Evolutionary conservation across 257 asterid species (phyloP).

Genomic region (Fraxinus americana): DNA sequence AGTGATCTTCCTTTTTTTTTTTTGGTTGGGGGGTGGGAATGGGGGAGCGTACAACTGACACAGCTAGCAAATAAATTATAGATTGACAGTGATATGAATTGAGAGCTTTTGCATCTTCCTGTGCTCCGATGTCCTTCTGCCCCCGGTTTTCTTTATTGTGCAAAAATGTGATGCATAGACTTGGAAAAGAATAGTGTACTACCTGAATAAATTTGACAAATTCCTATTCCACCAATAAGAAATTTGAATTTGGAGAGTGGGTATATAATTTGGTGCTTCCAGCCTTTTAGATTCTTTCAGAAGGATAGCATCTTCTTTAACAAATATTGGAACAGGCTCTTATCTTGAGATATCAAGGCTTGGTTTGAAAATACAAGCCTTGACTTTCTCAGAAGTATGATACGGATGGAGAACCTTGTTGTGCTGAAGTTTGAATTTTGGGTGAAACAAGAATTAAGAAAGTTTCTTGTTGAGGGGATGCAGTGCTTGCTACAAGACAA

Average conservation of each 20-base stretch:
- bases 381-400: neutral
- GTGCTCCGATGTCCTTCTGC: too few species aligned
- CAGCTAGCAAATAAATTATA: neutral
- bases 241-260: neutral
- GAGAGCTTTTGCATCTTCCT: neutral
- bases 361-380: neutral
- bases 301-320: neutral
- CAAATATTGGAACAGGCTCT: neutral
- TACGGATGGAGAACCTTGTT: neutral
- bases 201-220: neutral
- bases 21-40: too few species aligned
- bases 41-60: neutral
- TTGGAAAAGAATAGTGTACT: neutral
- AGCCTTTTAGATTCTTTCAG: neutral
- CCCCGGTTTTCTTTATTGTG: too few species aligned
- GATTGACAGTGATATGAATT: neutral
- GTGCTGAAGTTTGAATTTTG: neutral
- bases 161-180: too few species aligned
- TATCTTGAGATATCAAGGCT: neutral
- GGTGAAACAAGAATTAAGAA: neutral
- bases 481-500: neutral
- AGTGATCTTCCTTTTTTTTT: too few species aligned
- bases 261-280: neutral
- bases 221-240: neutral
- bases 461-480: neutral